These are phyloP conservation scores for Datura wrightii DNA, from an alignment of 257 asterid species.

Conservation along the genomic window DNA sequence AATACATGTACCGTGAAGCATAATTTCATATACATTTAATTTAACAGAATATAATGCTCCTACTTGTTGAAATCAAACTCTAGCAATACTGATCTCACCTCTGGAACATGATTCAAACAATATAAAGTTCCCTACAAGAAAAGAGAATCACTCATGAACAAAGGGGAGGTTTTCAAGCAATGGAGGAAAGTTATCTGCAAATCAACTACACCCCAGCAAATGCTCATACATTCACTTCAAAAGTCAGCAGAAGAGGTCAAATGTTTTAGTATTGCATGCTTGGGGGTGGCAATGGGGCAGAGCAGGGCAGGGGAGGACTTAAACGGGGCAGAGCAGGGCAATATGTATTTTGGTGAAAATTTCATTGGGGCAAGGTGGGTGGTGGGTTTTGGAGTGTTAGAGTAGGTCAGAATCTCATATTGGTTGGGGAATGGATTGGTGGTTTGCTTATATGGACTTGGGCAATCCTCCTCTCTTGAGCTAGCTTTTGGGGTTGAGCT, in stretches of 20 bases:
- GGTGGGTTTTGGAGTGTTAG: background rate
- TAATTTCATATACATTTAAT: background rate
- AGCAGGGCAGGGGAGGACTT: background rate
- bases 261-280: conserved; percentile 9
- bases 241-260: background rate
- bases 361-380: background rate
- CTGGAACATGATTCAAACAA: background rate
- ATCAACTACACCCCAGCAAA: background rate
- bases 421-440: too few relatives aligned
- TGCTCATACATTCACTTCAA: background rate
- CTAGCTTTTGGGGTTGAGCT: too few relatives aligned
- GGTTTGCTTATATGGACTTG: too few relatives aligned
- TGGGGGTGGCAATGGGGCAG: background rate
- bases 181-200: background rate
- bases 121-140: background rate
- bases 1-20: conserved; percentile 15
- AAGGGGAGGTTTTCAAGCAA: conserved; percentile 2
- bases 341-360: background rate
- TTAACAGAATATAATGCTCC: background rate
- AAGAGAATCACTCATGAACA: background rate
- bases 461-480: too few relatives aligned
- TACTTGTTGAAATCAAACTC: background rate
- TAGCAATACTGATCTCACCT: background rate
- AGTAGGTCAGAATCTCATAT: too few relatives aligned
- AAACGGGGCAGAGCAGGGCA: background rate